Conservation (phyloP, 257 asterid genomes). For the Solanum pennellii region DNA sequence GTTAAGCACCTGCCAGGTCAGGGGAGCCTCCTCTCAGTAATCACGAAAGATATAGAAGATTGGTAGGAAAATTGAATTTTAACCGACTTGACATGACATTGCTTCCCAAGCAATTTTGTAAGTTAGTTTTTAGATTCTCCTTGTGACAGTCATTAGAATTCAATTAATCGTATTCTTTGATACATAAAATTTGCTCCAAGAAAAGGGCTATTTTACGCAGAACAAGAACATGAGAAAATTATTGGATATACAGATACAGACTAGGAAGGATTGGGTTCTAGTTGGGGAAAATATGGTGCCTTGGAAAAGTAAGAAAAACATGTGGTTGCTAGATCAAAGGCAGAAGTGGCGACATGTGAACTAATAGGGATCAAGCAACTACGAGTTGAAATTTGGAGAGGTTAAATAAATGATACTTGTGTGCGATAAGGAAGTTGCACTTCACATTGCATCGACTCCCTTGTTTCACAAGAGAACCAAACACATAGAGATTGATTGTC, state of each 20-base stretch:
- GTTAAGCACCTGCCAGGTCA: not conserved
- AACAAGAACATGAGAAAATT: not conserved
- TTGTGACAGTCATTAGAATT: not conserved
- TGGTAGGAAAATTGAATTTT: not conserved
- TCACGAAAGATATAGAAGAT: not conserved
- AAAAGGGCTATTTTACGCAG: not conserved
- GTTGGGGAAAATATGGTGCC: not conserved
- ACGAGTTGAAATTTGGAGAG: not conserved
- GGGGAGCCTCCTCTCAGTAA: not conserved
- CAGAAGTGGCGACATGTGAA: not conserved
- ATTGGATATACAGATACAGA: not conserved
- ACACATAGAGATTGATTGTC: not conserved
- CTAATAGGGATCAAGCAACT: not conserved
- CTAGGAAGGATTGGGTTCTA: not conserved
- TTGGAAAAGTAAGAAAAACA: not conserved
- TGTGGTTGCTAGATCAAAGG: not conserved
- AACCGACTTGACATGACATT: not conserved
- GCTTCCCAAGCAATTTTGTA: not conserved
- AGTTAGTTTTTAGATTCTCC: not conserved
- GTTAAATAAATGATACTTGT: not conserved
- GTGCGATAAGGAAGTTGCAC: not conserved
- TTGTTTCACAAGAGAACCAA: not conserved
- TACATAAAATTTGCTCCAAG: not conserved
- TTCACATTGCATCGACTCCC: not conserved
- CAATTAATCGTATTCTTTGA: not conserved